Evolutionary conservation across 2,329 filamentous ascomycete genomes (phyloP), one percentile per base, ranked within the genome.

Genomic region (Clonostachys rosea): DNA sequence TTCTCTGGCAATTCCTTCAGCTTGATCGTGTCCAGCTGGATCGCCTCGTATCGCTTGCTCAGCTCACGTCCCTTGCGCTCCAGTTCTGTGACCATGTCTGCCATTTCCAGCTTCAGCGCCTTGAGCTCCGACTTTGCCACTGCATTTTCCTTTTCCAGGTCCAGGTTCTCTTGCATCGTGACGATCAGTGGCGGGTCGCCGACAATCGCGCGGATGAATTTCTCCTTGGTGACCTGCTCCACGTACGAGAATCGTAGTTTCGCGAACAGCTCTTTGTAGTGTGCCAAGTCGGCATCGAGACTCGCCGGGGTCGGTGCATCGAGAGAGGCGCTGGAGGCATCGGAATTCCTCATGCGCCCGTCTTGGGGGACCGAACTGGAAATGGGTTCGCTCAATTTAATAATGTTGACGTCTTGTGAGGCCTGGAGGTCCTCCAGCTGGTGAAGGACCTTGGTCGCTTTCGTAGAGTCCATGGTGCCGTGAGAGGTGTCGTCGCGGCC

Each of bases 201-300:
- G 14, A 95, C 90, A 56, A 97, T 95, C 53, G 89, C 86, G 55
- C 91, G 89, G 47, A 99, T 85, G 66, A 96, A 97, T 61, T 96
- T 95, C 66, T 99, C 94, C 69, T 97, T 99, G 41, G 92, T 97
- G 52, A 97, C 91, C 73, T 97, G 94, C 69, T 99, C 94, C 57
- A 96, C 87, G 68, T 97, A 97, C 54, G 89, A 95, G 74, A 97
- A 97, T 56, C 92, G 89, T 37, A 97, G 78, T 70, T 99, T 97
- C 40, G 90, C 87, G 68, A 97, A 99, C 17, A 97, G 81, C 68
- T 96, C 91, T 70, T 89, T 90, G 72, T 97, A 96, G 67, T 97
- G 91, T 33, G 79, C 75, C 30, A 97, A 76, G 65, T 97, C 92
- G 30, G 88, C 89, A 53, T 89, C 84, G 8, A 97, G 75, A 16